Evolutionary conservation across 441 rosid genomes (phyloP).

Genomic region (Aquilaria agallochum): DNA sequence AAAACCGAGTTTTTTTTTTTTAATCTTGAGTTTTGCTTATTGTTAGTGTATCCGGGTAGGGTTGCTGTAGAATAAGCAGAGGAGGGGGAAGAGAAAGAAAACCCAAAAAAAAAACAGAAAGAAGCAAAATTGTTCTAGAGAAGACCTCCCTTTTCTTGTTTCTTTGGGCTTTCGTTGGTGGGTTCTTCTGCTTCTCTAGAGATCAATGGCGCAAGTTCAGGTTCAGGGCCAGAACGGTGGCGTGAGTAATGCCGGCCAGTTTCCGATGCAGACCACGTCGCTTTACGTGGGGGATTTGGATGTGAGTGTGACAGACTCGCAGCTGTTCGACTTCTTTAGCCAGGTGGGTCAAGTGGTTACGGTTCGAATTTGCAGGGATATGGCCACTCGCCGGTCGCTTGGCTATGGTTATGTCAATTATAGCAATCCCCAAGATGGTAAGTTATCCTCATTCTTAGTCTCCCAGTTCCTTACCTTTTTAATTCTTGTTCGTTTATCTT

Average conservation of each 20-base stretch:
- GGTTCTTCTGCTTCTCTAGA: constrained; percentile 11
- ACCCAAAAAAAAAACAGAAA: constrained; percentile 16
- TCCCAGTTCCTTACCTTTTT: not conserved
- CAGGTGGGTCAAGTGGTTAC: constrained; percentile 78
- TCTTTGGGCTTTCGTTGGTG: constrained; percentile 6
- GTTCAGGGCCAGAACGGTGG: constrained; percentile 45
- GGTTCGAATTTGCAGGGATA: constrained; percentile 72
- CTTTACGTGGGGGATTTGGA: constrained; percentile 93
- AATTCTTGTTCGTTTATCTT: not conserved
- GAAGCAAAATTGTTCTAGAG: constrained; percentile 4
- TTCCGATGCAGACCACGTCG: constrained; percentile 49
- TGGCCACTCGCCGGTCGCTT: constrained; percentile 67
- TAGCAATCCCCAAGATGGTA: constrained; percentile 68
- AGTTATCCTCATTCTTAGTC: constrained; percentile 3
- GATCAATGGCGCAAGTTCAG: constrained; percentile 65
- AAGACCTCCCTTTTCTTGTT: not conserved
- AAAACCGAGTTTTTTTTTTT: constrained; percentile 10
- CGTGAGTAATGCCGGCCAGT: constrained; percentile 20
- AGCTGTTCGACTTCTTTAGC: constrained; percentile 68
- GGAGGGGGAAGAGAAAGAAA: constrained; percentile 69
- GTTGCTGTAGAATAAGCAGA: constrained; percentile 44
- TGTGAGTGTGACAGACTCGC: constrained; percentile 60
- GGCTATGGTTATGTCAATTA: constrained; percentile 90
- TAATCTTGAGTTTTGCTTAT: constrained; percentile 2
- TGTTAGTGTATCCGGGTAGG: constrained; percentile 16